Evolutionary conservation across 1,284 basidiomycete genomes (phyloP), one percentile per base, ranked within the genome.

Genomic region (Melampsora occidentalis): DNA sequence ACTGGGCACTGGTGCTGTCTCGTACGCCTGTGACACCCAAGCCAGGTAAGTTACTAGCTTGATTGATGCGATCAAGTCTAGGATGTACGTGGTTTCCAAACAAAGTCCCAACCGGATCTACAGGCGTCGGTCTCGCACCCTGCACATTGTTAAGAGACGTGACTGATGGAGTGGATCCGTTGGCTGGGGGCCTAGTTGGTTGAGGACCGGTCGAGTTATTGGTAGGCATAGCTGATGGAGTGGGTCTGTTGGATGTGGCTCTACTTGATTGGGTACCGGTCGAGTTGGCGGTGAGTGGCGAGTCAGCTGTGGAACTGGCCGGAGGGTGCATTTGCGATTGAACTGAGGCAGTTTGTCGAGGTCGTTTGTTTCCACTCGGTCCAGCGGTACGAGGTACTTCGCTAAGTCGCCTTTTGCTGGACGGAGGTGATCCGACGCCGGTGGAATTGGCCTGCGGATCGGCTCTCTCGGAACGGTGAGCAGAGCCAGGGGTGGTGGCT

Each of bases 351-450:
- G 65, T 61, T 31, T 31, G 64, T 46, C 71, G 71, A 42, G 64
- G 64, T 35, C 51, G 65, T n/a, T 75, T 75, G 28, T 28, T 49
- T 9, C 20, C 20, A 33, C 62, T 35, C 16, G 61, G 25, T 35
- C 39, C 48, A 33, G 42, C 42, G 10, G 42, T 46, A 46, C 12
- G 42, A 46, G 42, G 42, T 46, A 16, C 42, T 12, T 10, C 14
- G 42, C 42, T 46, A 46, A 4, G 4, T 16, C 14, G 10, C 42
- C 42, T 46, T 46, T 46, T 46, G 42, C 14, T 46, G 3, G 42
- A 14, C 42, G 42, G 42, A 16, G 42, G 42, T 14, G 42, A 46
- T 46, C 14, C 42, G 42, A 12, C 42, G 3, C 42, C 42, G 3
- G 42, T 16, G 1, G 42, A 9, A 39, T 39, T 39, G 39, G 12